Evolutionary conservation across 495 filamentous ascomycete genomes (phyloP), one percentile per base, ranked within the genome.

Genomic region (Penicillium ucsense): DNA sequence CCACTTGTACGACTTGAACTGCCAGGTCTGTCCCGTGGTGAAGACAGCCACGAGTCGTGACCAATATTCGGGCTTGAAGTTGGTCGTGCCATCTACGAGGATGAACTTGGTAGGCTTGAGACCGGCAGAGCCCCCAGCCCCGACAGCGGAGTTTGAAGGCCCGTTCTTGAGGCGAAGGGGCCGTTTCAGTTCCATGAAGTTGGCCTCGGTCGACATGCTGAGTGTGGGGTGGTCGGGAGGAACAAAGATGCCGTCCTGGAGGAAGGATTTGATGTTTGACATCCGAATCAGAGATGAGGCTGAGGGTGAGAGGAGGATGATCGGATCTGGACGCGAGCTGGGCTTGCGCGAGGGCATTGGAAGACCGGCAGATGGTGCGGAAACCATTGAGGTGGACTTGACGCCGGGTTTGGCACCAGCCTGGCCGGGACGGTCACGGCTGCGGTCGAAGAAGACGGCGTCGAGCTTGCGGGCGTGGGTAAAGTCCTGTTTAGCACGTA

Each of bases 11-110:
- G 82, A 84, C 68, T 95, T 94, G 70, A 97, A 99, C 65, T 99
- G 92, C 92, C 92, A 99, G 8, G 85, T 83, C 66, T 99, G 92
- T 27, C 92, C 92, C 6, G 92, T 99, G 0, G 92, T 99, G 68
- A 99, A 99, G 39, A 99, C 89, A 6, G 88, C 94, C 6, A 97
- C 92, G 7, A 99, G 86, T 12, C 94, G 83, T 48, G 83, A 80
- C 92, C 92, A 99, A 70, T 97, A 96, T 60, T 97, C 90, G 2
- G 92, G 92, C 64, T 92, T 92, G 75, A 99, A 99, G 66, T 94
- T 84, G 57, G 92, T 83, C 0, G 88, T 83, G 8, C 80, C 82
- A 61, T 99, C 92, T 44, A 96, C 91, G 27, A 99, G 80, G 56
- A 95, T 30, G 72, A 99, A 97, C 43, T 90, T 85, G 56, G 94